These are phyloP conservation scores for Phanerochaete sordida DNA, from an alignment of 768 basidiomycete species.

Conservation along the genomic window DNA sequence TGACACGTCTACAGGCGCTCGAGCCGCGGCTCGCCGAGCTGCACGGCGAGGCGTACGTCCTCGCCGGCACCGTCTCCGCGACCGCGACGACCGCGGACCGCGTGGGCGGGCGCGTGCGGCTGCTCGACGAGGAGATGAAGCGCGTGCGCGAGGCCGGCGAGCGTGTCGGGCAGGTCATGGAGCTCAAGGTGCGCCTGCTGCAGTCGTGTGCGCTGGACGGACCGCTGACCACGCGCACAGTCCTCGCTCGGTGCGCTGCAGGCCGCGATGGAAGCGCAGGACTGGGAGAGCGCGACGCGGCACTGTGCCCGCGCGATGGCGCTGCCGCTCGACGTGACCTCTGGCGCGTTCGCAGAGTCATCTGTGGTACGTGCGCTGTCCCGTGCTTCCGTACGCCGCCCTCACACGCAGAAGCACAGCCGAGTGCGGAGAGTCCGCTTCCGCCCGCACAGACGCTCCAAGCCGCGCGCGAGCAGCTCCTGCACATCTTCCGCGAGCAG, in stretches of 20 bases:
- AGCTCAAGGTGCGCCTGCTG: constrained; percentile 74
- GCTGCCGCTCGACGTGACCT: constrained; percentile 71
- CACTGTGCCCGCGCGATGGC: constrained; percentile 91
- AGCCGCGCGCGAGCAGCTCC: constrained; percentile 66
- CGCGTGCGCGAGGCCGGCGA: constrained; percentile 89
- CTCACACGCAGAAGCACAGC: constrained; percentile 44
- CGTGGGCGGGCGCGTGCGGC: constrained; percentile 87
- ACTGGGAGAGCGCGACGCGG: constrained; percentile 94
- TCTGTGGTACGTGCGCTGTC: constrained; percentile 58
- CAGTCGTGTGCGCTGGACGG: background rate
- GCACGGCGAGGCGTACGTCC: constrained; percentile 48
- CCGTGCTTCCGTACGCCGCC: background rate
- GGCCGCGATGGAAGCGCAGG: constrained; percentile 67
- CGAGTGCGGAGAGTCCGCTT: constrained; percentile 82
- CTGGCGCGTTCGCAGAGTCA: constrained; percentile 80
- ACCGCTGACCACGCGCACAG: constrained; percentile 32
- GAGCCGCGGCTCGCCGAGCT: constrained; percentile 62
- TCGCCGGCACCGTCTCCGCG: constrained; percentile 57
- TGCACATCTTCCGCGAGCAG: constrained; percentile 72
- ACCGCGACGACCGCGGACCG: constrained; percentile 81
- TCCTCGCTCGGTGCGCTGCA: constrained; percentile 59
- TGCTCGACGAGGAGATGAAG: constrained; percentile 91
- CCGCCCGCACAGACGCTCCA: constrained; percentile 85
- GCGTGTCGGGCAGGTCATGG: constrained; percentile 88
- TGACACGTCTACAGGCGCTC: constrained; percentile 59